Evolutionary conservation across 2,329 filamentous ascomycete species (phyloP), one percentile per base, ranked within the genome.

Genomic region (Paraconiothyrium sp.): DNA sequence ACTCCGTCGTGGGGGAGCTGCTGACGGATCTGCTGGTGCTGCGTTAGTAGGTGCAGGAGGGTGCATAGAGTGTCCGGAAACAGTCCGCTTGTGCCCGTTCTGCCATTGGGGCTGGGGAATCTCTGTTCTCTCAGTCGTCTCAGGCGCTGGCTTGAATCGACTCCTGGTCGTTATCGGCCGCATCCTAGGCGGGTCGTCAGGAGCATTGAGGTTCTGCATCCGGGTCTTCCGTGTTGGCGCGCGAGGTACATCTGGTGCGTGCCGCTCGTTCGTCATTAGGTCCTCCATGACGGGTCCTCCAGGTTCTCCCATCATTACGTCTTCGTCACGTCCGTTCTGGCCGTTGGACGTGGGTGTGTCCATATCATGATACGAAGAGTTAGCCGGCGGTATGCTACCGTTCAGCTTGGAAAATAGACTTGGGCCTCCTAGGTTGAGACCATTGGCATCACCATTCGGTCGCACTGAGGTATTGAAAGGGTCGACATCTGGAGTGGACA

Each of bases 81-180:
- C 87, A 1, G 93, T 97, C 68, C 94, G 89, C 81, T 97, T 98
- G 76, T 93, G 88, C 62, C 94, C 92, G 37, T 78, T 77, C 64
- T 79, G 71, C 57, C 50, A 59, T 16, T 57, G 52, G 8, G 76
- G 76, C 41, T 74, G 64, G 4, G 75, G 73, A 39, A 78, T 76
- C 32, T 80, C 74, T 55, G 74, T 72, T 27, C 76, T 72, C 47
- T 82, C 78, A 9, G 67, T 71, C 16, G 70, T 73, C 54, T 82
- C 80, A 14, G 81, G 79, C 32, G 73, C 76, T 22, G 78, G 75
- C 54, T 79, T 79, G 30, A 71, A 68, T 60, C 79, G 77, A 34
- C 66, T 73, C 61, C 82, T 73, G 22, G 79, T 76, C 0, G 76
- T 77, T 35, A 81, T 79, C 20, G 77, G 67, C 27, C 77, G 75